A percentile compares a stretch with the other conserved stretches of the same genome.
phyloP scores from a whole-genome alignment of 345 rosid genomes.

The Gynandropsis gynandra region DNA sequence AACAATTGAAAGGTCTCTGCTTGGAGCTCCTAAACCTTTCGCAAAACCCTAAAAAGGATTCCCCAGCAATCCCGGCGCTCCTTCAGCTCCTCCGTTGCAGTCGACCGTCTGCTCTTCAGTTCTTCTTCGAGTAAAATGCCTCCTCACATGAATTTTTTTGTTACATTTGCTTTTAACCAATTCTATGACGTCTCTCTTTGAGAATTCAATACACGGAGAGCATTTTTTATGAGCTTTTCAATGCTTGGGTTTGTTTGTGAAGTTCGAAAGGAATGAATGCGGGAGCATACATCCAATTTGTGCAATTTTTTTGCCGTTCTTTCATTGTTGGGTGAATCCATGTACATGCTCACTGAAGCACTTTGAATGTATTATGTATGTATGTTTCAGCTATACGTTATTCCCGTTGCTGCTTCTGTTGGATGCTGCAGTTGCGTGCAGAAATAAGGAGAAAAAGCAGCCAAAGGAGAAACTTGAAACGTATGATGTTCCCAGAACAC shows the following conservation, averaged over 20 bases:
- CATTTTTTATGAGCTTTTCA: background rate
- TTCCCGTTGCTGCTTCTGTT: constrained; percentile 76
- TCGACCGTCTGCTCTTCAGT: constrained; percentile 49
- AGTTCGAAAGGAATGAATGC: background rate
- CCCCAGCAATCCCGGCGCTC: constrained; percentile 40
- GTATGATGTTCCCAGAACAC: constrained; percentile 6
- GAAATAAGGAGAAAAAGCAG: constrained; percentile 33
- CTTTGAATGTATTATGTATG: constrained; percentile 1
- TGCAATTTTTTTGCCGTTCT: background rate
- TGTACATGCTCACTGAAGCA: background rate
- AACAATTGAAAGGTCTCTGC: constrained; percentile 38
- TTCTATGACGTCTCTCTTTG: background rate
- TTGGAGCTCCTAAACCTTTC: constrained; percentile 59
- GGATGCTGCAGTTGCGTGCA: constrained; percentile 58
- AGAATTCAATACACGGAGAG: background rate
- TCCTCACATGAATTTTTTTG: background rate
- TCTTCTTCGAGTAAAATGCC: constrained; percentile 66
- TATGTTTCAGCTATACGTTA: constrained; percentile 59
- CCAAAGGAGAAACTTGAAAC: constrained; percentile 8
- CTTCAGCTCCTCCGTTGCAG: constrained; percentile 45
- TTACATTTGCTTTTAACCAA: background rate
- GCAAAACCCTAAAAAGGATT: constrained; percentile 44
- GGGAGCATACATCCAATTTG: background rate
- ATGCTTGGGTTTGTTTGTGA: background rate
- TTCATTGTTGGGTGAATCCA: background rate